Base-by-base conservation (phyloP, 2,329 filamentous ascomycete species). In the Albifimbria verrucaria region DNA sequence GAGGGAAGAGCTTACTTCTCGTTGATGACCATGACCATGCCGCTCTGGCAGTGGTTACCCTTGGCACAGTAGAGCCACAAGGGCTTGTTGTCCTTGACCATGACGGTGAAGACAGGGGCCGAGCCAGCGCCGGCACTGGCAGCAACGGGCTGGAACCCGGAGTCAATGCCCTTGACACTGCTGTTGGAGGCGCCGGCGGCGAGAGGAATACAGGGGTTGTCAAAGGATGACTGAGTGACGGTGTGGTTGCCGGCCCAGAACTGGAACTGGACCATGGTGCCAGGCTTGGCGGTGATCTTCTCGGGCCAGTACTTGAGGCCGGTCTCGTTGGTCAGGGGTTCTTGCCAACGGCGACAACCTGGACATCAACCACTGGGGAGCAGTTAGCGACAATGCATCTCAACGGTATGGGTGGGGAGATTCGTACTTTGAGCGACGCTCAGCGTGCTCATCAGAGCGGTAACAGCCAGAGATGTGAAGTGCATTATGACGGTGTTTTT, bases 61-160 rank as follows among this genome's bases (percentile, higher is more conserved):
- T 91, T 86, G 25, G 83, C 85, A 73, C 89, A 93, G 78, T 88
- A 93, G 59, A 89, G 74, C 89, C 90, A 94, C 59, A 92, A 77
- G 25, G 90, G 89, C 52, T 79, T 86, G 44, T 79, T 82, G 69
- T 84, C 77, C 64, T 85, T 86, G 68, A 94, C 74, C 68, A 78
- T 79, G 63, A 93, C 75, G 54, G 86, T 90, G 72, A 86, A 94
- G 51, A 86, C 86, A 24, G 88, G 82, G 55, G 85, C 78, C 67
- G 75, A 71, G 60, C 75, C 77, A 62, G 69, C 74, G 55, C 69
- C 63, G 21, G 71, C 65, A 57, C 74, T 76, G 53, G 26, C 26
- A 3, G 77, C 76, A 42, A 84, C 86, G 57, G 83, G 82, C 74
- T 84, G 80, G 75, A 83, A 89, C 54, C 87, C 86, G 2, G 83